Evolutionary conservation across 2,329 filamentous ascomycete species (phyloP).

Genomic region (Phoma herbarum): DNA sequence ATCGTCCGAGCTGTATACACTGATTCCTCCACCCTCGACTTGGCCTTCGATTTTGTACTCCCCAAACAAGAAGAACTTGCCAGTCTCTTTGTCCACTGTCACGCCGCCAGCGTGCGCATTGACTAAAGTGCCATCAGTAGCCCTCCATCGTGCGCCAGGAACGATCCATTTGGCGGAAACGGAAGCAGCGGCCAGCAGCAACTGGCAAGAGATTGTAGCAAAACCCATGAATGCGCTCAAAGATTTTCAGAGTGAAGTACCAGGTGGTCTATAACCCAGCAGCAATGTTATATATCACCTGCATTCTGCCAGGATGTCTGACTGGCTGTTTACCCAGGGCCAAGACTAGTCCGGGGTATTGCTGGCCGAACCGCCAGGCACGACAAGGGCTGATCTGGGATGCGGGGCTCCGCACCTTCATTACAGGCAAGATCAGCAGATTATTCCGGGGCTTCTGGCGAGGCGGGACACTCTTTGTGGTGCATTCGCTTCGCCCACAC

Average conservation of each 20-base stretch:
- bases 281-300: conserved; percentile 32
- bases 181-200: conserved; percentile 35
- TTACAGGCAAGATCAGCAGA: conserved; percentile 25
- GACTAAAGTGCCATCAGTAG: conserved; percentile 67
- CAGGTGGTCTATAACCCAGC: conserved; percentile 6
- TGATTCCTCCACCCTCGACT: conserved; percentile 67
- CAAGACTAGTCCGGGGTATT: conserved; percentile 36
- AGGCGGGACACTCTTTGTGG: conserved; percentile 22
- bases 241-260: conserved; percentile 4
- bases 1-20: conserved; percentile 66
- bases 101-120: conserved; percentile 70
- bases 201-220: conserved; percentile 28
- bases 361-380: conserved; percentile 38
- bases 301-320: conserved; percentile 8
- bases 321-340: conserved; percentile 24
- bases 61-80: conserved; percentile 69
- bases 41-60: conserved; percentile 68
- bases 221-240: conserved; percentile 28
- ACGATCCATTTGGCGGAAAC: conserved; percentile 65
- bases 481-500: conserved; percentile 11
- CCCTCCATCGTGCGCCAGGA: conserved; percentile 68
- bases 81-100: conserved; percentile 60
- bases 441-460: conserved; percentile 34
- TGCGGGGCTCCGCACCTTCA: conserved; percentile 37
- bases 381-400: conserved; percentile 17